Conservation (phyloP, 768 basidiomycete genomes). For the Phaeotremella skinneri region DNA sequence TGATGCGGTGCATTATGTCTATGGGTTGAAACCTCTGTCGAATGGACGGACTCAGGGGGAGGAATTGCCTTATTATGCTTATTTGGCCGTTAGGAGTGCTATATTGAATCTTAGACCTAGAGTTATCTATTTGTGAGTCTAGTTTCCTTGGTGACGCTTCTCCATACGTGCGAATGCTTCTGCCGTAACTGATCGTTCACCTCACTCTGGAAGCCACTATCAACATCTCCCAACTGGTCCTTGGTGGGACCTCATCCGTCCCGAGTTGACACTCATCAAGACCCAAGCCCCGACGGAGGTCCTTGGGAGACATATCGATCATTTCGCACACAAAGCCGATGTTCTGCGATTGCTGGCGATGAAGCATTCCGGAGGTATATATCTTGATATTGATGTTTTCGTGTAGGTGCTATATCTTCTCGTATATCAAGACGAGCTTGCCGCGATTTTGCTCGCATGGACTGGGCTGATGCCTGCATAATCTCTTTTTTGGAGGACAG, state of each 20-base stretch:
- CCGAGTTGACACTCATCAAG: conserved; percentile 46
- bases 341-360: conserved; percentile 46
- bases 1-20: conserved; percentile 51
- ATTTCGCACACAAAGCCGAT: conserved; percentile 52
- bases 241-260: conserved; percentile 49
- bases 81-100: conserved; percentile 51
- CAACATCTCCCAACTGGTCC: conserved; percentile 49
- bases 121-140: conserved; percentile 50
- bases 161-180: neutral
- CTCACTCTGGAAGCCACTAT: conserved; percentile 43
- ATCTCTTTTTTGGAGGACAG: conserved; percentile 20
- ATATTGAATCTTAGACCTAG: conserved; percentile 49
- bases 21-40: conserved; percentile 44
- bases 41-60: conserved; percentile 32
- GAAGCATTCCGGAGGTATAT: conserved; percentile 48
- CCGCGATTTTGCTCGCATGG: conserved; percentile 4
- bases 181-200: neutral
- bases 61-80: conserved; percentile 52
- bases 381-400: conserved; percentile 50
- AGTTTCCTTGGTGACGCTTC: neutral
- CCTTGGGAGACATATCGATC: conserved; percentile 40
- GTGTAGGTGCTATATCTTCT: conserved; percentile 41
- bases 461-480: neutral
- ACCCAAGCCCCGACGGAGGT: conserved; percentile 42
- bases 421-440: neutral